phyloP scores from a whole-genome alignment of 2,329 filamentous ascomycete species.

The Hortaea werneckii region DNA sequence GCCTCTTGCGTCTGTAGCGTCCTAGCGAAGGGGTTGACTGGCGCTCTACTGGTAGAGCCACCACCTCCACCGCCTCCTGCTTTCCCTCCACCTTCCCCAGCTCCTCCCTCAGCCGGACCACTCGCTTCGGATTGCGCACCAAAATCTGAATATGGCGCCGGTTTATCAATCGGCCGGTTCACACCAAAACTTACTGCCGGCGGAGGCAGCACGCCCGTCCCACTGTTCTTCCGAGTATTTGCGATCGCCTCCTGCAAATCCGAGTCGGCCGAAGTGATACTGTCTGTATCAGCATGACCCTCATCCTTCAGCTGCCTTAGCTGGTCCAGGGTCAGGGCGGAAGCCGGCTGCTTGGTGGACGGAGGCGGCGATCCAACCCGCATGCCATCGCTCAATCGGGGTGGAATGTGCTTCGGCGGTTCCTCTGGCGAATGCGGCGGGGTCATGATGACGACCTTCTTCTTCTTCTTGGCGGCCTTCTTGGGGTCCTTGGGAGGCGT shows the following conservation, averaged over 20 bases:
- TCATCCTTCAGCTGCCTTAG: not conserved
- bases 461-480: constrained; percentile 14
- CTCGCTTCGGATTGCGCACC: not conserved
- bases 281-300: constrained; percentile 9
- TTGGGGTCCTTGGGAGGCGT: not conserved
- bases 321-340: not conserved
- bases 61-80: not conserved
- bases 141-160: not conserved
- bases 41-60: constrained; percentile 7
- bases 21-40: constrained; percentile 26
- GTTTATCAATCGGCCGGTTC: constrained; percentile 1
- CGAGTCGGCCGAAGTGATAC: constrained; percentile 11
- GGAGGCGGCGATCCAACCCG: constrained; percentile 9
- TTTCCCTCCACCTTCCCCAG: not conserved
- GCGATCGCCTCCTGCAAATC: constrained; percentile 12
- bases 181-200: constrained; percentile 2
- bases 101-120: not conserved
- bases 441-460: constrained; percentile 19
- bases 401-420: constrained; percentile 4
- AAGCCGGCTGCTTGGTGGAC: not conserved
- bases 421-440: constrained; percentile 20
- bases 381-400: constrained; percentile 7
- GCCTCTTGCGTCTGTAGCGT: constrained; percentile 22
- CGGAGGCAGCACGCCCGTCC: constrained; percentile 4
- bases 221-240: constrained; percentile 16